Conservation (phyloP, 257 asterid species). For the Plantago elongata region DNA sequence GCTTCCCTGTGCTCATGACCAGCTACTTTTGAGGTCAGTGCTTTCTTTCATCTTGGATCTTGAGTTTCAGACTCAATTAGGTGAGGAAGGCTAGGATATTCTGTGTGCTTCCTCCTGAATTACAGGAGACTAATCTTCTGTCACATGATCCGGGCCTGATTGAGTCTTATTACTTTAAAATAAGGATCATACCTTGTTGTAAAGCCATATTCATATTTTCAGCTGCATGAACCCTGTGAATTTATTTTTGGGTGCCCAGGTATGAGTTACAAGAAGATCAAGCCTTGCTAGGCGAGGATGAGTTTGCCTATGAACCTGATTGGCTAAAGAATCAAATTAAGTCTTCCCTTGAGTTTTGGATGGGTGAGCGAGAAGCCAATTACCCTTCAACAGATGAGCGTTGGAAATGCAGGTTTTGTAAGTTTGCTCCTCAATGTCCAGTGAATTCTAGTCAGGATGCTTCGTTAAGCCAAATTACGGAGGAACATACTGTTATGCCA, state of each 20-base stretch:
- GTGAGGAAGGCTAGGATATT: too few species aligned
- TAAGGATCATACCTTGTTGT: too few species aligned
- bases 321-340: conserved; percentile 60
- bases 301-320: conserved; percentile 46
- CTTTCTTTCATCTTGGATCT: conserved; percentile 1
- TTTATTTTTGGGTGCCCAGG: conserved; percentile 25
- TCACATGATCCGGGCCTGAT: too few species aligned
- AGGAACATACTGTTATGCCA: background rate
- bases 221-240: background rate
- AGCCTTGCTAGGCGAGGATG: conserved; percentile 71
- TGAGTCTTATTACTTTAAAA: too few species aligned
- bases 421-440: conserved; percentile 53
- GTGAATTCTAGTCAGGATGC: conserved; percentile 22
- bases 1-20: conserved; percentile 67
- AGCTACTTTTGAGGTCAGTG: conserved; percentile 63
- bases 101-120: too few species aligned
- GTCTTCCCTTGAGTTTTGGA: conserved; percentile 72
- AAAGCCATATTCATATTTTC: background rate
- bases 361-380: conserved; percentile 61
- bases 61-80: background rate
- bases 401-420: conserved; percentile 82
- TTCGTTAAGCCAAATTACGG: conserved; percentile 31
- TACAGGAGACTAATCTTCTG: too few species aligned
- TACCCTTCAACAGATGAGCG: conserved; percentile 66
- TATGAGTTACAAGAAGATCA: conserved; percentile 82